Evolutionary conservation across 139 green algal species (phyloP).

Genomic region (Auxenochlorella pyrenoidosa): DNA sequence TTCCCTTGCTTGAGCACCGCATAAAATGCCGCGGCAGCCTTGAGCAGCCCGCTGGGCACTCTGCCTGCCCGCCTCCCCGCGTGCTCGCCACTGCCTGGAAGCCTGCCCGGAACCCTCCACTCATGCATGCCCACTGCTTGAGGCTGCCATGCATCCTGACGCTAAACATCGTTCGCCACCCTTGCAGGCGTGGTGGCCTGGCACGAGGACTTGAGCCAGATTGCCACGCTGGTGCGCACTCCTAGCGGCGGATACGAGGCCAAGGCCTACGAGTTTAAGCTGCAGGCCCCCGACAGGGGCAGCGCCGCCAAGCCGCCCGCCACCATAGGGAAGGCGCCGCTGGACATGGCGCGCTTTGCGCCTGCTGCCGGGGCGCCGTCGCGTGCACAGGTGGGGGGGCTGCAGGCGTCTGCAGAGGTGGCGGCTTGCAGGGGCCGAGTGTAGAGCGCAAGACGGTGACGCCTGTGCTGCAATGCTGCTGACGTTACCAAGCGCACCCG

Average conservation of each 20-base stretch:
- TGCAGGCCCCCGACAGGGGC: conserved; percentile 43
- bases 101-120: neutral
- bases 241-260: conserved; percentile 51
- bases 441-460: too few species aligned
- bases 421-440: too few species aligned
- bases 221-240: conserved; percentile 61
- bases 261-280: conserved; percentile 71
- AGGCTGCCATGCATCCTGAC: neutral
- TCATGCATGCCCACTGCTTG: neutral
- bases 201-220: conserved; percentile 67
- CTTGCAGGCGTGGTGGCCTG: conserved; percentile 58
- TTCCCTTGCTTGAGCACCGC: too few species aligned
- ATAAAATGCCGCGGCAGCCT: neutral
- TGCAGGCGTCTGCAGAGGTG: neutral
- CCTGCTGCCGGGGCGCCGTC: neutral
- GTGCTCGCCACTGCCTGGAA: neutral
- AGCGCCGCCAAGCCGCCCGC: conserved; percentile 35
- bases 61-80: neutral
- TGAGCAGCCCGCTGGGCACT: neutral
- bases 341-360: conserved; percentile 50
- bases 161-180: neutral
- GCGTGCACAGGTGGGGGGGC: neutral
- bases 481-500: too few species aligned
- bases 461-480: too few species aligned
- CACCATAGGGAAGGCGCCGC: conserved; percentile 57